These are phyloP conservation scores for Amanita rimosa DNA, from an alignment of 768 basidiomycete genomes.

Conservation along the genomic window DNA sequence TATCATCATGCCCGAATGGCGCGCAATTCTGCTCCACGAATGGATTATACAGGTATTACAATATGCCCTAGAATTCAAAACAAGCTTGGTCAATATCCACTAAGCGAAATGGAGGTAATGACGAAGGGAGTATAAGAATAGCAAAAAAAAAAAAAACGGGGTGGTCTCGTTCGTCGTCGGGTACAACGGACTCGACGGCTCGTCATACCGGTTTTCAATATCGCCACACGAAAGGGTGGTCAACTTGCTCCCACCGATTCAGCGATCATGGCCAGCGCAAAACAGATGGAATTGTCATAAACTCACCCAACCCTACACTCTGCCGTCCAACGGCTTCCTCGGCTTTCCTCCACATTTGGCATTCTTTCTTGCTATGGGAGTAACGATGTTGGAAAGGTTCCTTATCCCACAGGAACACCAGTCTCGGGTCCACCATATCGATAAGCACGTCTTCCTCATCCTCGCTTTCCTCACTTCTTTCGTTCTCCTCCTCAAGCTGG, in stretches of 20 bases:
- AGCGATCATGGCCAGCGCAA: not conserved
- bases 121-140: not conserved
- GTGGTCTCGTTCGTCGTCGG: not conserved
- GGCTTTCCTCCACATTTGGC: constrained; percentile 21
- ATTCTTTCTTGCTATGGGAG: constrained; percentile 23
- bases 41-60: not conserved
- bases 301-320: constrained; percentile 3
- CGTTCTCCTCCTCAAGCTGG: constrained; percentile 4
- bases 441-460: constrained; percentile 3
- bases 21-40: not conserved
- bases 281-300: not conserved
- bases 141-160: not conserved
- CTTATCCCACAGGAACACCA: constrained; percentile 25
- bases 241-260: not conserved
- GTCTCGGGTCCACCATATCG: constrained; percentile 18
- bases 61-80: not conserved
- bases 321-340: constrained; percentile 15
- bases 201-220: not conserved
- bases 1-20: not conserved
- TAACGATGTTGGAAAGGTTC: constrained; percentile 27
- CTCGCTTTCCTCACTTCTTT: not conserved
- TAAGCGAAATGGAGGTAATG: not conserved
- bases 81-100: not conserved
- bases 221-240: not conserved
- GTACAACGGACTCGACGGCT: not conserved